A percentile compares a stretch with the other conserved stretches of the same genome.
Conservation (phyloP, 164 flowering plant genomes). For the Pachysandra terminalis region DNA sequence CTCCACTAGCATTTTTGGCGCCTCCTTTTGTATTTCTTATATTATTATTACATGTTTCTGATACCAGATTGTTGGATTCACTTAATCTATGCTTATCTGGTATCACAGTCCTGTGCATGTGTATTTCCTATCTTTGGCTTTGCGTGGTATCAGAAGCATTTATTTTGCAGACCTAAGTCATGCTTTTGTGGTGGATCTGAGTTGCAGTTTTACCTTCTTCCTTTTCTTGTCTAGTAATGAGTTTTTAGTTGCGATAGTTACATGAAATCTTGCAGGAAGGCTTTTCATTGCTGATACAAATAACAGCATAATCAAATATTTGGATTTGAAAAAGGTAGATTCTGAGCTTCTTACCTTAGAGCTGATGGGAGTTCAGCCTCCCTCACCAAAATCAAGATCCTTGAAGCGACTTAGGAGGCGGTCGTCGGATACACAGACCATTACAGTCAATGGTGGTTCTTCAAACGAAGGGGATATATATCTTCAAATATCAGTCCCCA, state of each 20-base stretch:
- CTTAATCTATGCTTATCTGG: not conserved
- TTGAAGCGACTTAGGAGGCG: conserved; percentile 77
- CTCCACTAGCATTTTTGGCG: too few species aligned
- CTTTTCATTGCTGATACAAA: conserved; percentile 85
- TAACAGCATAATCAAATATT: conserved; percentile 70
- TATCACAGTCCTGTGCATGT: not conserved
- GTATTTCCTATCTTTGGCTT: not conserved
- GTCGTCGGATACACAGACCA: conserved; percentile 40
- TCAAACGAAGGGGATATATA: conserved; percentile 62
- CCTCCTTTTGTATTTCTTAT: too few species aligned
- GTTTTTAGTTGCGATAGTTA: not conserved
- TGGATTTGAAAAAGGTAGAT: conserved; percentile 56
- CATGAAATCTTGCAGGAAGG: conserved; percentile 50
- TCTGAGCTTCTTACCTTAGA: conserved; percentile 64
- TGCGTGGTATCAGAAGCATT: not conserved
- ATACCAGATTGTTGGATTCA: not conserved
- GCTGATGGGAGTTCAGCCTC: conserved; percentile 87
- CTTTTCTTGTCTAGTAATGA: not conserved
- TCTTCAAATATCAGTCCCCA: conserved; percentile 66
- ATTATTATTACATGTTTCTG: too few species aligned
- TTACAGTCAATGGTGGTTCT: conserved; percentile 51
- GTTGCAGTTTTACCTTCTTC: not conserved
- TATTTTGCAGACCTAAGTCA: not conserved
- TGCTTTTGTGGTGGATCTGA: not conserved
- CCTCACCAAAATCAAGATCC: conserved; percentile 58